Conservation (phyloP, 441 rosid species). For the Populus hybrid region DNA sequence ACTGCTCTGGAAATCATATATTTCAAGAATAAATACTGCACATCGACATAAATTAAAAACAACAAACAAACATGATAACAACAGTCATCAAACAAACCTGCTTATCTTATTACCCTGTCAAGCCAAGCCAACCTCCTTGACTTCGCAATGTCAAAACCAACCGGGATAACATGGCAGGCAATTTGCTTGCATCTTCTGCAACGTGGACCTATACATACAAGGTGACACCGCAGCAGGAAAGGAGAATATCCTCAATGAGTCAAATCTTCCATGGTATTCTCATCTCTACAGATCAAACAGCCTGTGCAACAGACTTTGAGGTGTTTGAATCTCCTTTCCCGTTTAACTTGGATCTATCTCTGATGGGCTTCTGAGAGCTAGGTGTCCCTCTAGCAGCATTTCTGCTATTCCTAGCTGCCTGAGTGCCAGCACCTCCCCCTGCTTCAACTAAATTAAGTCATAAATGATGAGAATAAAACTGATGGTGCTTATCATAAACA, state of each 20-base stretch:
- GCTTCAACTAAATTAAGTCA: constrained; percentile 20
- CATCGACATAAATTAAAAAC: constrained; percentile 13
- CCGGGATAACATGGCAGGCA: background rate
- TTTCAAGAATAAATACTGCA: constrained; percentile 13
- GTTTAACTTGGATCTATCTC: constrained; percentile 34
- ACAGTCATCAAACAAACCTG: constrained; percentile 15
- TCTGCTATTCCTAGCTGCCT: constrained; percentile 34
- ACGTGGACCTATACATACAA: constrained; percentile 24
- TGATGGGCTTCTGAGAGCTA: constrained; percentile 33
- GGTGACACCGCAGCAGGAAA: background rate
- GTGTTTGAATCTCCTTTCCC: constrained; percentile 37
- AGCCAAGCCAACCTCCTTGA: constrained; percentile 8
- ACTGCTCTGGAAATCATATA: constrained; percentile 17
- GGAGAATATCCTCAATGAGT: background rate
- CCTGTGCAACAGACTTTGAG: constrained; percentile 38
- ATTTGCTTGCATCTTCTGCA: background rate
- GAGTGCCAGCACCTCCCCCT: constrained; percentile 36
- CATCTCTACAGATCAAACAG: constrained; percentile 23
- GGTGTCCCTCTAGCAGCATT: constrained; percentile 33
- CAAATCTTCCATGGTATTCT: constrained; percentile 12
- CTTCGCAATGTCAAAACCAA: constrained; percentile 8
- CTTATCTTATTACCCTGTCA: constrained; percentile 25
- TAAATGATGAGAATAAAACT: background rate
- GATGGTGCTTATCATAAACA: background rate
- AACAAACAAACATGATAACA: constrained; percentile 17